Percentiles rank a stretch among this genome's conserved stretches.
These are phyloP conservation scores for Yarrowia hollandica DNA, from an alignment of 805 yeast species.

Conservation along the genomic window DNA sequence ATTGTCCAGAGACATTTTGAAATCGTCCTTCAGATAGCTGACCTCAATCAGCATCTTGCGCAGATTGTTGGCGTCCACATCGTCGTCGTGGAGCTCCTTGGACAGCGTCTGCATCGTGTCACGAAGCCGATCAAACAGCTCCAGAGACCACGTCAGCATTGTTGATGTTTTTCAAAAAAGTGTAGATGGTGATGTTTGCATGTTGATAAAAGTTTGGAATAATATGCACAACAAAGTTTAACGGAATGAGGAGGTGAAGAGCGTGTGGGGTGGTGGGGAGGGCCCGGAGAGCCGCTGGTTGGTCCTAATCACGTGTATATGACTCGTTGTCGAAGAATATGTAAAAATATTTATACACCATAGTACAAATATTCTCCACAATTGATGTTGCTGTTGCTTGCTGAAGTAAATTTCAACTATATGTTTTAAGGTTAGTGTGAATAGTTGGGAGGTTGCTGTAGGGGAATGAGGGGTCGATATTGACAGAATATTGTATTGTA, in stretches of 20 bases:
- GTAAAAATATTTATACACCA: too few species aligned
- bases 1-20: slow-evolving; percentile 40
- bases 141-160: slow-evolving; percentile 24
- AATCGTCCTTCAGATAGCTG: slow-evolving; percentile 37
- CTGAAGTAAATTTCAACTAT: neutral
- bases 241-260: neutral
- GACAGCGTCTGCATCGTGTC: slow-evolving; percentile 34
- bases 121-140: slow-evolving; percentile 38
- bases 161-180: slow-evolving; percentile 8
- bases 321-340: too few species aligned
- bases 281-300: too few species aligned
- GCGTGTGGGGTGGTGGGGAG: neutral
- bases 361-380: too few species aligned
- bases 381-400: neutral
- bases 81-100: slow-evolving; percentile 9
- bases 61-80: slow-evolving; percentile 18
- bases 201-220: slow-evolving; percentile 12
- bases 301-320: too few species aligned
- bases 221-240: neutral
- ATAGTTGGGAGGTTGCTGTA: too few species aligned
- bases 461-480: too few species aligned
- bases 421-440: too few species aligned
- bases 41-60: slow-evolving; percentile 12
- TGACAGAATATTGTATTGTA: too few species aligned
- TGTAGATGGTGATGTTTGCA: too few species aligned